Conservation (phyloP, 345 rosid species). For the Bruguiera parviflora region DNA sequence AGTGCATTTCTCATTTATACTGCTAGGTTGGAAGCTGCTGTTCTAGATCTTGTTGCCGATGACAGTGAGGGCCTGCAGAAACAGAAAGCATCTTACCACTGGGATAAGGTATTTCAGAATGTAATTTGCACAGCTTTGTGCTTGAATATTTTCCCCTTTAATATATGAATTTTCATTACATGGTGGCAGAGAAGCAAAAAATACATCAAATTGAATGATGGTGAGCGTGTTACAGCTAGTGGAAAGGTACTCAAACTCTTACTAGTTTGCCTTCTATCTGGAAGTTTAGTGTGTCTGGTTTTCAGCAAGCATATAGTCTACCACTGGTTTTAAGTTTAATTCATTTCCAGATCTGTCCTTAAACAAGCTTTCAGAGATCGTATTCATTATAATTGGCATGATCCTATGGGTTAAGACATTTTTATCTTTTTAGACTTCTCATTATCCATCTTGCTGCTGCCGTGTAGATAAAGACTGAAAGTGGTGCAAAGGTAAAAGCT, state of each 20-base stretch:
- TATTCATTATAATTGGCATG: too few species aligned
- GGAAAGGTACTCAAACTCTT: constrained; percentile 65
- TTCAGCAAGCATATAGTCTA: too few species aligned
- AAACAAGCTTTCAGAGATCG: too few species aligned
- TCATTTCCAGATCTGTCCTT: too few species aligned
- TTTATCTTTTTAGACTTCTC: not conserved
- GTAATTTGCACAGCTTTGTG: not conserved
- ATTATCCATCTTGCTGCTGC: constrained; percentile 3
- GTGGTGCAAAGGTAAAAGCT: constrained; percentile 77
- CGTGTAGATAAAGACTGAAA: constrained; percentile 74
- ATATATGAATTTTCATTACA: constrained; percentile 12
- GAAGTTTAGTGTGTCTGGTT: not conserved
- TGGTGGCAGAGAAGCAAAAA: constrained; percentile 84
- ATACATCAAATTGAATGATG: constrained; percentile 87
- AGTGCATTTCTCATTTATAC: not conserved
- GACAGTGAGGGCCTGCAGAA: constrained; percentile 73
- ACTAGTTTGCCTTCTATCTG: not conserved
- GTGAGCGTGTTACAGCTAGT: constrained; percentile 95
- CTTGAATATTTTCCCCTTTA: not conserved
- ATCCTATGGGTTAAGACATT: too few species aligned
- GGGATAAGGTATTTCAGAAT: constrained; percentile 78
- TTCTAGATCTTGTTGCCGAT: constrained; percentile 93
- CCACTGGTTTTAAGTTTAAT: too few species aligned
- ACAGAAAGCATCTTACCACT: constrained; percentile 68
- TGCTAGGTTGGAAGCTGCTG: constrained; percentile 79